These are phyloP conservation scores for Trichoderma sp. DNA, from an alignment of 2,329 filamentous ascomycete genomes.

Conservation along the genomic window DNA sequence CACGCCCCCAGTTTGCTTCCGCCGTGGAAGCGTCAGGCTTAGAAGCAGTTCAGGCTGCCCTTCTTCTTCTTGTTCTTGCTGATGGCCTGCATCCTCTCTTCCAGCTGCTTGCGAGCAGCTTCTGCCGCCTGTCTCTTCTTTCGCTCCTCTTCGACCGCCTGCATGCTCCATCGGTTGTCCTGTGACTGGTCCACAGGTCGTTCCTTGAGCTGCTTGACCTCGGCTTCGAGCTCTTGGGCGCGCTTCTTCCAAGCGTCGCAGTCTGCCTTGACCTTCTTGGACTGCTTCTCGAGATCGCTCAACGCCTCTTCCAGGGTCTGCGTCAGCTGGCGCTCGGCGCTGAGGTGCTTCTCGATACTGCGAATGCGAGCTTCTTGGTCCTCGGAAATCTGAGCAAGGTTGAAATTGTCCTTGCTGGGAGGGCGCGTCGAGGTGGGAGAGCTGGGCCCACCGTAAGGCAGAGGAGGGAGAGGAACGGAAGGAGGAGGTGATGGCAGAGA, in stretches of 20 bases:
- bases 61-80: slow-evolving; percentile 93
- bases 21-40: slow-evolving; percentile 38
- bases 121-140: slow-evolving; percentile 91
- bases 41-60: slow-evolving; percentile 96
- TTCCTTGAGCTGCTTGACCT: slow-evolving; percentile 67
- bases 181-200: slow-evolving; percentile 50
- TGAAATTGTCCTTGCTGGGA: slow-evolving; percentile 72
- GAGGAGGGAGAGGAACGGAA: slow-evolving; percentile 90
- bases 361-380: slow-evolving; percentile 94
- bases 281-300: slow-evolving; percentile 87
- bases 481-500: slow-evolving; percentile 92
- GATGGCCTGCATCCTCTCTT: slow-evolving; percentile 92
- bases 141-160: slow-evolving; percentile 94
- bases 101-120: slow-evolving; percentile 81
- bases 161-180: slow-evolving; percentile 69
- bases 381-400: slow-evolving; percentile 78
- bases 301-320: slow-evolving; percentile 94
- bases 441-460: slow-evolving; percentile 64
- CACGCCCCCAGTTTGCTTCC: slow-evolving; percentile 2
- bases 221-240: slow-evolving; percentile 71
- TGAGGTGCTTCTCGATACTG: slow-evolving; percentile 94
- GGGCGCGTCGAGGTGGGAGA: slow-evolving; percentile 66
- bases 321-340: slow-evolving; percentile 94
- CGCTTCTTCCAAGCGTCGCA: slow-evolving; percentile 90
- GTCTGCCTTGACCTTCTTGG: slow-evolving; percentile 88